Base-by-base conservation (phyloP, 139 green algal genomes). In the Pseudopediastrum boryanum region DNA sequence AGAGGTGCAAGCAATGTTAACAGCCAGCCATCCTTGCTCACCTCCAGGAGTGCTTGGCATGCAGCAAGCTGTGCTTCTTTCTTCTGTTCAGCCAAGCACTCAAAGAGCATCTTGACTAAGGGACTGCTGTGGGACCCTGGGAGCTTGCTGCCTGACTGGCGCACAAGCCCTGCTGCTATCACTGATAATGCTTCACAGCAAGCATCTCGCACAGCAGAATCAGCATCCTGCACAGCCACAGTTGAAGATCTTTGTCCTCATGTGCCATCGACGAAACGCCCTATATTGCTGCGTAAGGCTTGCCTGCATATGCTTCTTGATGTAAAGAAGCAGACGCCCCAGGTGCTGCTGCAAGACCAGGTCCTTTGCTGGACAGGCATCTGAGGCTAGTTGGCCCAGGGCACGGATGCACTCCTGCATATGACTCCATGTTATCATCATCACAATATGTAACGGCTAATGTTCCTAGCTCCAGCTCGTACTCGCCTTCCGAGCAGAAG, bases 21-120 rank as follows among this genome's bases (percentile, higher is more conserved):
- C n/a, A n/a, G n/a, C n/a, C n/a, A n/a, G n/a, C n/a, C n/a, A n/a
- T 42, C 29, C 2, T 3, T 63, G 48, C 83, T 38, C 62, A 88
- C 84, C 79, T 73, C 41, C 7, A 83, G 80, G 56, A 89, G 81
- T 21, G 80, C 81, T 29, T 44, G 29, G 41, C 77, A 78, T 2
- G 72, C 84, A 0, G 77, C 77, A 3, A 74, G 41, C 71, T 89
- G 83, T 16, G 62, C 35, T 73, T 86, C 80, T 44, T 83, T 86
- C 50, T 71, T 75, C 42, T 83, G 76, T 54, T 89, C 84, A 39
- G 52, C 68, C 42, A 89, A 35, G 67, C 72, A 84, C 41, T 89
- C 84, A 51, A 84, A 78, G 21, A 86, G 29, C 16, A 85, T 33
- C 42, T 71, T 77, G 2, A 89, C 51, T 13, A 85, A 59, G 4